These are phyloP conservation scores for Termitomyces sp. DNA, from an alignment of 768 basidiomycete species.

Conservation along the genomic window DNA sequence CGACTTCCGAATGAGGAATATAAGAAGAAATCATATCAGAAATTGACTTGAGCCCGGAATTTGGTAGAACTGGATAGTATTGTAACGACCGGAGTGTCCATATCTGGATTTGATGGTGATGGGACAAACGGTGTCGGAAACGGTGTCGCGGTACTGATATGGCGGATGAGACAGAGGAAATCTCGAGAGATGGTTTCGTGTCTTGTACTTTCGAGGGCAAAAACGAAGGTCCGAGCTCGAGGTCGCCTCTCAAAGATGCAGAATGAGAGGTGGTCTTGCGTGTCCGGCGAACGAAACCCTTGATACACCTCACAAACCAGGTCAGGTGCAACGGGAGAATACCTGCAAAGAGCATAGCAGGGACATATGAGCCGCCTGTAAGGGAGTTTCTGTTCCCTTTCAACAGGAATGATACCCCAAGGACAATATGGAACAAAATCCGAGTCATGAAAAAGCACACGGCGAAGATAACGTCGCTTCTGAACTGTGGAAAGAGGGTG, in stretches of 20 bases:
- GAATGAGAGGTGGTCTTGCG: neutral
- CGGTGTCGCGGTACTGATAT: neutral
- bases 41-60: neutral
- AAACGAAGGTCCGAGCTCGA: neutral
- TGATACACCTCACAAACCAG: conserved; percentile 53
- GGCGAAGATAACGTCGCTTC: conserved; percentile 51
- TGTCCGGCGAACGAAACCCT: conserved; percentile 38
- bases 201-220: neutral
- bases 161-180: neutral
- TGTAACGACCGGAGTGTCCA: neutral
- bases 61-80: neutral
- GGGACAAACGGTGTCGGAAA: conserved; percentile 7
- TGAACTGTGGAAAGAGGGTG: conserved; percentile 40
- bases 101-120: conserved; percentile 9
- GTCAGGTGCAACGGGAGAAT: conserved; percentile 49
- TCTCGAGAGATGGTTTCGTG: neutral
- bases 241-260: neutral
- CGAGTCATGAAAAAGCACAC: conserved; percentile 48
- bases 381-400: conserved; percentile 27
- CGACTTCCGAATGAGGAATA: conserved; percentile 8
- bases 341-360: conserved; percentile 34
- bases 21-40: conserved; percentile 3
- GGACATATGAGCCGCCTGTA: conserved; percentile 35
- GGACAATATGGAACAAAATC: conserved; percentile 42
- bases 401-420: conserved; percentile 29